Evolutionary conservation across 306 rosid genomes (phyloP), one percentile per base, ranked within the genome.

Genomic region (Prunus armeniaca): DNA sequence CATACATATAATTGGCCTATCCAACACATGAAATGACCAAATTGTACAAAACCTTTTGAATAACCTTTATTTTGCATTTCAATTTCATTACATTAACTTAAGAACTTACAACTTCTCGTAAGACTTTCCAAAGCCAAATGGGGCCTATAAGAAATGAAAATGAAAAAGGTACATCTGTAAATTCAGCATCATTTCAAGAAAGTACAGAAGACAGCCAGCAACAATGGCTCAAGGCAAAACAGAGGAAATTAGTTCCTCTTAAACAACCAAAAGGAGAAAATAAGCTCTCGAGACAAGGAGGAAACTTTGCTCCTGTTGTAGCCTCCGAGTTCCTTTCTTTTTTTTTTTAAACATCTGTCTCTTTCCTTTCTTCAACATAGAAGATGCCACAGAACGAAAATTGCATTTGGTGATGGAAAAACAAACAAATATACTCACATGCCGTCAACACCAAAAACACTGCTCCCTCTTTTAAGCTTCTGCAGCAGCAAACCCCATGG

Each of bases 351-450:
- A 45, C 47, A 54, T 24, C 56, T 52, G 25, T 69, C 54, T 30
- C 63, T 50, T 70, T 76, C 75, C 76, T 49, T 63, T 78, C 82
- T 79, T 73, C 68, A 38, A 64, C 82, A 73, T 66, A 80, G 58
- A 84, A 77, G 75, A 82, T 75, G 82, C 86, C 83, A 71, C 67
- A 68, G 76, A 76, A 83, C 55, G 79, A 74, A 72, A 77, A 67
- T 76, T 76, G 86, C 89, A 68, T 76, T 80, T 78, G 82, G 81
- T 78, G 81, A 61, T 54, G 85, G 72, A 65, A 82, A 76, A 76
- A 77, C 87, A 67, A 87, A 81, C 75, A 81, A 87, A 80, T 74
- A 75, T 83, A 83, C 91, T 79, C 85, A 82, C 85, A 64, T 60
- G 78, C 82, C 72, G 71, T 69, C 70, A 74, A 87, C 86, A 83